These are phyloP conservation scores for Pestalotiopsis sp. DNA, from an alignment of 2,329 filamentous ascomycete genomes.

Conservation along the genomic window DNA sequence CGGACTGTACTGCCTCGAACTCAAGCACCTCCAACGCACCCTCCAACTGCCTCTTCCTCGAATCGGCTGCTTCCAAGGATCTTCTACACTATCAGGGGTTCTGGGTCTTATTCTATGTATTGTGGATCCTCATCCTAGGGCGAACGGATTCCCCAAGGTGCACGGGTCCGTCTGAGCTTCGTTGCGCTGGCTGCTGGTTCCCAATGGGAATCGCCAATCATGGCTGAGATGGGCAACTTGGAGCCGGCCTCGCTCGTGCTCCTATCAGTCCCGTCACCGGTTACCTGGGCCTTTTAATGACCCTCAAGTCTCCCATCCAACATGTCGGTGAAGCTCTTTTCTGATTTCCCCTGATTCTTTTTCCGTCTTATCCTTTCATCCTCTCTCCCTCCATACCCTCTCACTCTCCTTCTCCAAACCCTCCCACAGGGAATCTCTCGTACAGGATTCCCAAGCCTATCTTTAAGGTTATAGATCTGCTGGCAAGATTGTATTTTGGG, in stretches of 20 bases:
- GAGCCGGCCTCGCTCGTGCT: slow-evolving; percentile 7
- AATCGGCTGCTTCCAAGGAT: neutral
- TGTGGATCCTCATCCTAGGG: slow-evolving; percentile 1
- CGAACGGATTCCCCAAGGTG: neutral
- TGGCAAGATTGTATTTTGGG: slow-evolving; percentile 2
- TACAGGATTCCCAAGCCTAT: neutral
- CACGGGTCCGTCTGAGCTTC: neutral
- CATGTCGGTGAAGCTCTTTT: slow-evolving; percentile 11
- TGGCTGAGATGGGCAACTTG: neutral
- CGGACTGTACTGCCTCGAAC: neutral
- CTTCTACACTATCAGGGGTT: neutral
- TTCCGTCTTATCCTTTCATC: neutral
- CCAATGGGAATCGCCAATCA: slow-evolving; percentile 7
- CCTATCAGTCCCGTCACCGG: slow-evolving; percentile 7
- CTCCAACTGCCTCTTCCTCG: no score
- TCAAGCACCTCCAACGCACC: neutral
- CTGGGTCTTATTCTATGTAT: neutral
- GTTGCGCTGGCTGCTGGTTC: slow-evolving; percentile 5
- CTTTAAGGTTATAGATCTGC: slow-evolving; percentile 10
- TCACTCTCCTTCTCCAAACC: neutral
- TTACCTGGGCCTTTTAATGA: slow-evolving; percentile 4
- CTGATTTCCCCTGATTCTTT: neutral
- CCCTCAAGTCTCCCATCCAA: neutral
- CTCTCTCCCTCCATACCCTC: neutral
- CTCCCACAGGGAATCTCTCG: neutral